Percentiles rank a stretch among this genome's conserved stretches.
Evolutionary conservation across 2,329 filamentous ascomycete genomes (phyloP).

Genomic region (Chaetomium olivaceum): DNA sequence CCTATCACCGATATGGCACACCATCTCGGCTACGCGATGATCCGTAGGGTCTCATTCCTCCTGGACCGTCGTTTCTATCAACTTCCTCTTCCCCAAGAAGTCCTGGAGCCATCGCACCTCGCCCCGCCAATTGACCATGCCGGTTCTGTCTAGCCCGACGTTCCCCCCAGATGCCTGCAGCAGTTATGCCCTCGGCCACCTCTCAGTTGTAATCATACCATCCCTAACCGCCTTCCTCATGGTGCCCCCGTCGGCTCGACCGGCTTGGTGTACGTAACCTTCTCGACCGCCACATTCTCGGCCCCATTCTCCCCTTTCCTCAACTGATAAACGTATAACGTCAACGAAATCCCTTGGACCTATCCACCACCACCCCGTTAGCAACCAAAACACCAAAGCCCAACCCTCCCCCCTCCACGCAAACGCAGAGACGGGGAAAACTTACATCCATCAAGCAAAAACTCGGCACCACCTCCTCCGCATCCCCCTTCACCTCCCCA

Average conservation of each 20-base stretch:
- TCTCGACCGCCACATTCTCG: constrained; percentile 80
- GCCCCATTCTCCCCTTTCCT: constrained; percentile 74
- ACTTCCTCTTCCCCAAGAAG: not conserved
- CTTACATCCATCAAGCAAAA: constrained; percentile 98
- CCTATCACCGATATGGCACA: not conserved
- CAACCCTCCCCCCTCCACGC: not conserved
- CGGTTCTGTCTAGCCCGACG: constrained; percentile 9
- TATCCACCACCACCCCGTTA: constrained; percentile 40
- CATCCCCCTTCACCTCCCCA: constrained; percentile 34
- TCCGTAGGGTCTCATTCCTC: not conserved
- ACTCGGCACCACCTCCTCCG: constrained; percentile 79
- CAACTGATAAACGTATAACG: constrained; percentile 90
- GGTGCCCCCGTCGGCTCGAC: constrained; percentile 58
- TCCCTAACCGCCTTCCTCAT: constrained; percentile 38
- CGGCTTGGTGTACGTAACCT: constrained; percentile 82
- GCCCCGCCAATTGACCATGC: not conserved
- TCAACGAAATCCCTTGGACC: constrained; percentile 95
- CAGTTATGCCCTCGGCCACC: not conserved
- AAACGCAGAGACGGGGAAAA: constrained; percentile 34
- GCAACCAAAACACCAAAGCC: not conserved
- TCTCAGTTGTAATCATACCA: not conserved
- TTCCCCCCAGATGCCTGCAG: not conserved
- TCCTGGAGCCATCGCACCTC: not conserved
- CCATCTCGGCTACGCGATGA: no score
- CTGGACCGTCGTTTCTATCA: not conserved